Evolutionary conservation across 768 basidiomycete genomes (phyloP), one percentile per base, ranked within the genome.

Genomic region (Hebeloma cylindrosporum): DNA sequence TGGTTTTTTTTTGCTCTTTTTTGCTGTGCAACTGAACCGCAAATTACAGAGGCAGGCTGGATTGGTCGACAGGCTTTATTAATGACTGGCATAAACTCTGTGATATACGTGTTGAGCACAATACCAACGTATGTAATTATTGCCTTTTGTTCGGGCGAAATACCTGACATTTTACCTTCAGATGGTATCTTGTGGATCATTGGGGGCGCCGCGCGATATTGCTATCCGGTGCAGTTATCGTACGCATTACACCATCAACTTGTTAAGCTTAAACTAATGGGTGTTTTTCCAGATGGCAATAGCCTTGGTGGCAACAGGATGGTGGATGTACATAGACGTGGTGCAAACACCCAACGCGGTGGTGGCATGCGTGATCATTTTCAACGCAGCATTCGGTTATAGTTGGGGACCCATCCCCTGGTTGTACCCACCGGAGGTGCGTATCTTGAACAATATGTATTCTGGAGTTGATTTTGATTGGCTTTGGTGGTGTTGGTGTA

Each of bases 61-160:
- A 75, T 93, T 41, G 94, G 94, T 10, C 78, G 94, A 29, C 82
- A 94, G 58, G 94, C 94, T 9, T 80, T 97, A 49, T 73, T 97
- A 18, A 97, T 97, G 94, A 91, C 93, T 9, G 94, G 93, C 1
- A 88, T 96, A 59, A 97, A 96, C 57, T 81, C 86, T 5, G 71
- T 88, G 42, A 84, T 92, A 48, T 92, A 92, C 52, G 58, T 90
- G 17, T 66, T 87, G 9, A 85, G 83, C 58, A 89, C 91, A 3
- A 65, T 94, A 29, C 90, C 90, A 4, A 85, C 93, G 86, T 92
- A 51, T 47, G 86, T 64, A n/a, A 21, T 39, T n/a, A 39, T n/a
- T 13, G 22, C 11, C 13, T 11, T 34, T 14, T 7, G 34, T 8
- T 8, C 16, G 39, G 29, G 25, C 31, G 16, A 47, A 47, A 39